Evolutionary conservation across 345 rosid genomes (phyloP).

Genomic region (Linum lewisii): DNA sequence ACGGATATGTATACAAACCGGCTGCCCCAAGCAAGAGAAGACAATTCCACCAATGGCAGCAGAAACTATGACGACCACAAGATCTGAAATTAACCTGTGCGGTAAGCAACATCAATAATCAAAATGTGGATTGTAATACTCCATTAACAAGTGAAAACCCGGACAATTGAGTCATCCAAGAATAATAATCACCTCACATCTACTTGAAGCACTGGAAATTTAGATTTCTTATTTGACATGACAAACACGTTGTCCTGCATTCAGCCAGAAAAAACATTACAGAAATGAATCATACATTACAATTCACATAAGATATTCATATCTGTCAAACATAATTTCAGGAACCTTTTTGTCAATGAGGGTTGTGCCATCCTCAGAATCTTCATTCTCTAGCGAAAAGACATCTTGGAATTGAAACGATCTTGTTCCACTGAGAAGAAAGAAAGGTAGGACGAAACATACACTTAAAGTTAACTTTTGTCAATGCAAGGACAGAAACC

Average conservation of each 20-base stretch:
- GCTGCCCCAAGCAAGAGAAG: constrained; percentile 94
- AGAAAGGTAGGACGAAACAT: background rate
- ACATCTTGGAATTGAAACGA: constrained; percentile 89
- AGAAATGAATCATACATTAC: background rate
- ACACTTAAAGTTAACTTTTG: background rate
- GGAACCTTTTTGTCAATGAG: constrained; percentile 89
- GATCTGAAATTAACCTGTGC: constrained; percentile 86
- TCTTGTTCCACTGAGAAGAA: constrained; percentile 57
- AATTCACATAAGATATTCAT: background rate
- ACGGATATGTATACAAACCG: constrained; percentile 45
- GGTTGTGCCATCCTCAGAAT: constrained; percentile 77
- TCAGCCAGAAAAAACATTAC: constrained; percentile 6
- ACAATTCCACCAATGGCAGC: constrained; percentile 96
- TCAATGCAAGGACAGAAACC: background rate
- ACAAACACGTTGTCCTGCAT: constrained; percentile 87
- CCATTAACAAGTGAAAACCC: constrained; percentile 16
- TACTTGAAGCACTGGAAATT: constrained; percentile 95
- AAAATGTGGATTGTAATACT: constrained; percentile 11
- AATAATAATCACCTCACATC: constrained; percentile 64
- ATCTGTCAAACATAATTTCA: background rate
- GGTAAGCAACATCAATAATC: constrained; percentile 10
- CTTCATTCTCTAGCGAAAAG: constrained; percentile 85
- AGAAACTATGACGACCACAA: constrained; percentile 93
- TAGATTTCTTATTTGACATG: constrained; percentile 97
- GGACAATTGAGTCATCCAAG: constrained; percentile 10